A percentile compares a stretch with the other conserved stretches of the same genome.
Evolutionary conservation across 768 basidiomycete genomes (phyloP).

Genomic region (Boletus edulis): DNA sequence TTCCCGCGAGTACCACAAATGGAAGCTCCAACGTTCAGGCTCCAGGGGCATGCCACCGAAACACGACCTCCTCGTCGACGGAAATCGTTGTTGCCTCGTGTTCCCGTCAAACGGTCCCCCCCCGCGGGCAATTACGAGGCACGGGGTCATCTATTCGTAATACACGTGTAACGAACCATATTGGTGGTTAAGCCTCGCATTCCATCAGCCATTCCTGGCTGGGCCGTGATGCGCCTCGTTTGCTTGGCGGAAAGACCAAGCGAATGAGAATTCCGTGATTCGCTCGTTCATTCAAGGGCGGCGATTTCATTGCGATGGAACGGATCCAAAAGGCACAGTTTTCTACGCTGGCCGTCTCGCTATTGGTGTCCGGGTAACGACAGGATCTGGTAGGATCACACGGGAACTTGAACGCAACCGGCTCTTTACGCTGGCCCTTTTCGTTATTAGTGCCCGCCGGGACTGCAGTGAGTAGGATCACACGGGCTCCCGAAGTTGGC

Average conservation of each 20-base stretch:
- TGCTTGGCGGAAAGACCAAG: not conserved
- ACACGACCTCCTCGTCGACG: conserved; percentile 6
- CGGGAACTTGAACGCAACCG: not conserved
- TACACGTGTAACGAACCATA: conserved; percentile 20
- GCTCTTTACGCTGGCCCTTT: no score
- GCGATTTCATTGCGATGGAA: conserved; percentile 5
- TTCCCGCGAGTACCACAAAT: conserved; percentile 3
- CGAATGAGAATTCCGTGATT: not conserved
- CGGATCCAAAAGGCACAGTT: conserved; percentile 12
- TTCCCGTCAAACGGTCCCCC: conserved; percentile 18
- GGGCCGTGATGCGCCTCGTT: not conserved
- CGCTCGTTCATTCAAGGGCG: conserved; percentile 4
- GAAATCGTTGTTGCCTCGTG: conserved; percentile 27
- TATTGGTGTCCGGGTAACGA: conserved; percentile 5
- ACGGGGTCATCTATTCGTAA: conserved; percentile 15
- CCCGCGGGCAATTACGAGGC: conserved; percentile 13
- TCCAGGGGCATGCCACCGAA: conserved; percentile 6
- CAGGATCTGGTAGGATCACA: conserved; percentile 21
- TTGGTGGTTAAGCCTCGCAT: conserved; percentile 11
- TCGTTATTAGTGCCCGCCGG: conserved; percentile 9
- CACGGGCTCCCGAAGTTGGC: conserved; percentile 20
- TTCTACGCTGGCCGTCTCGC: conserved; percentile 13
- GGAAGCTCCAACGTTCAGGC: not conserved
- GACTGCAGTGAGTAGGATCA: conserved; percentile 19
- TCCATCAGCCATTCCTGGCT: conserved; percentile 1